Evolutionary conservation across 1,284 basidiomycete genomes (phyloP).

Genomic region (Apiotrichum veenhuisii): DNA sequence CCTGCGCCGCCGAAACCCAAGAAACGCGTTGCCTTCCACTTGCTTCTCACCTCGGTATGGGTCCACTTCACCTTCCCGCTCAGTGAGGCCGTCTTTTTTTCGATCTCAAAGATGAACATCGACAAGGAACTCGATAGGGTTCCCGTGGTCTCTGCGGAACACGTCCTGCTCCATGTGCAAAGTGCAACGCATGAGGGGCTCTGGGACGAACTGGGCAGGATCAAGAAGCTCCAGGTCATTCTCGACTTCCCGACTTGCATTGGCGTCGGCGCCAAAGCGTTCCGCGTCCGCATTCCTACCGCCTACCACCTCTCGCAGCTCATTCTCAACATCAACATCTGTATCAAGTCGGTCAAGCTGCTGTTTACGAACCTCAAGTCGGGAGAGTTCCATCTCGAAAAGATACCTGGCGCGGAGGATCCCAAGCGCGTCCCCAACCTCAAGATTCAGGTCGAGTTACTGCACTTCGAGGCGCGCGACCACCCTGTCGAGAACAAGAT

Average conservation of each 20-base stretch:
- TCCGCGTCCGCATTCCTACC: conserved; percentile 72
- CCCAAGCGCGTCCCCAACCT: conserved; percentile 70
- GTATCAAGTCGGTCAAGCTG: conserved; percentile 66
- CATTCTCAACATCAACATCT: conserved; percentile 63
- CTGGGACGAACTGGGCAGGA: conserved; percentile 75
- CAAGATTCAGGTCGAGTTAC: conserved; percentile 58
- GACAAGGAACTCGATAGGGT: conserved; percentile 22
- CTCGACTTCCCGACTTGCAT: conserved; percentile 31
- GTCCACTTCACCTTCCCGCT: conserved; percentile 44
- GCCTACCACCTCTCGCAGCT: conserved; percentile 71
- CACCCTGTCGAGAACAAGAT: conserved; percentile 80
- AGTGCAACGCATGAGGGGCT: conserved; percentile 46
- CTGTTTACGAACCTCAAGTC: conserved; percentile 50
- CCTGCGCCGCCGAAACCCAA: not conserved
- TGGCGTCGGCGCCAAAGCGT: conserved; percentile 56
- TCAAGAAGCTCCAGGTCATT: conserved; percentile 60
- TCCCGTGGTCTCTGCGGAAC: conserved; percentile 40
- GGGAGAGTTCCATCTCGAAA: conserved; percentile 30
- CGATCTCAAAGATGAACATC: conserved; percentile 25
- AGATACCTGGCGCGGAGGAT: conserved; percentile 62
- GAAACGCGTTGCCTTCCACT: conserved; percentile 33
- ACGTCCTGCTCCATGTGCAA: conserved; percentile 52
- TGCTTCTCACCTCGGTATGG: conserved; percentile 31
- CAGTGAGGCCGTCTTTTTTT: conserved; percentile 39
- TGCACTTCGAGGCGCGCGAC: conserved; percentile 80